Conservation (phyloP, 192 early-diverging fungal genomes). For the Backusella circina region DNA sequence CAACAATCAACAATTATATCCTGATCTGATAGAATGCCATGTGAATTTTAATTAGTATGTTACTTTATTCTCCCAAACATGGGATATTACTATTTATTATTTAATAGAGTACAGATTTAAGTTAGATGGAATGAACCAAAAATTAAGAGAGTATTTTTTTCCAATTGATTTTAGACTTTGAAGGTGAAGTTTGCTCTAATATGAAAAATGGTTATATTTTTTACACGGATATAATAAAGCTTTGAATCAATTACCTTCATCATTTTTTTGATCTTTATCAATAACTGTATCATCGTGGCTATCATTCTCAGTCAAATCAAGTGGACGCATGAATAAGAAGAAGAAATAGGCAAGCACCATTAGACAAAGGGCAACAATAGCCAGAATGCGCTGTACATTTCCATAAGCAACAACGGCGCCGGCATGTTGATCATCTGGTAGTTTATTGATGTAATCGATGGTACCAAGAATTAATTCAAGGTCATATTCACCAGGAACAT, state of each 20-base stretch:
- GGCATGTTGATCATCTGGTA: slow-evolving; percentile 10
- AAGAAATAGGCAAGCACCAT: not conserved
- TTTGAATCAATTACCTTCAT: not conserved
- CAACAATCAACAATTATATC: not conserved
- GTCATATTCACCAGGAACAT: slow-evolving; percentile 15
- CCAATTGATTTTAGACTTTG: not conserved
- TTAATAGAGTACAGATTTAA: not conserved
- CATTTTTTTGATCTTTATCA: not conserved
- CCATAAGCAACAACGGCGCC: slow-evolving; percentile 13
- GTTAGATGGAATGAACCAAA: not conserved
- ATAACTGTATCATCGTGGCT: not conserved
- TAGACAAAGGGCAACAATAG: slow-evolving; percentile 7
- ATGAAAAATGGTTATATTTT: not conserved
- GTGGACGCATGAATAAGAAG: not conserved
- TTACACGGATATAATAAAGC: not conserved
- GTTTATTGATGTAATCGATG: not conserved
- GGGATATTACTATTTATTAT: not conserved
- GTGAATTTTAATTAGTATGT: not conserved
- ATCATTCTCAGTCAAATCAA: not conserved
- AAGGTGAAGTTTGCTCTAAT: not conserved
- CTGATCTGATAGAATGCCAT: not conserved
- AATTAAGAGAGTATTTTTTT: not conserved
- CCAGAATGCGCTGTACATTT: slow-evolving; percentile 10
- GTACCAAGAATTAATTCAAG: not conserved
- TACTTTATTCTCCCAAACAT: not conserved